Conservation (phyloP, 768 basidiomycete species). For the Hysterangium stoloniferum region DNA sequence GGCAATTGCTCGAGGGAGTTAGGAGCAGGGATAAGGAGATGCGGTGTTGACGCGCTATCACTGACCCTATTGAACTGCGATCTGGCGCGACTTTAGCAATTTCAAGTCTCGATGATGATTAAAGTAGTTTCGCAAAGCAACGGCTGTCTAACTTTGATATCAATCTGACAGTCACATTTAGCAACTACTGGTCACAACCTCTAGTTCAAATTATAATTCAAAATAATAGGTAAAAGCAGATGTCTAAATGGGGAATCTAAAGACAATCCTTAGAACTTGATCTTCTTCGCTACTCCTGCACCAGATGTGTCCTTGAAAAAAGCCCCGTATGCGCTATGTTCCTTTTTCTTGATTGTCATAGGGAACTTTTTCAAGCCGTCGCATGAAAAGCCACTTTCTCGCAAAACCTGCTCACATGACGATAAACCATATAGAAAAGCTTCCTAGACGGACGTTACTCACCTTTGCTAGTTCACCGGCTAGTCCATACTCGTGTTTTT, state of each 20-base stretch:
- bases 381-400: constrained; percentile 78
- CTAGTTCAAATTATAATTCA: too few relatives aligned
- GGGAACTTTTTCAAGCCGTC: constrained; percentile 80
- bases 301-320: constrained; percentile 60
- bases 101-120: neutral
- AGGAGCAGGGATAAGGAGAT: too few relatives aligned
- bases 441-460: neutral
- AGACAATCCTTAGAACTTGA: constrained; percentile 55
- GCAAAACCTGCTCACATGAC: constrained; percentile 48
- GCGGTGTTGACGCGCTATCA: too few relatives aligned
- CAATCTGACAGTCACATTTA: too few relatives aligned
- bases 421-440: neutral
- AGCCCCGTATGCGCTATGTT: constrained; percentile 84
- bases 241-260: too few relatives aligned
- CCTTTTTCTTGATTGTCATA: constrained; percentile 95
- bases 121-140: too few relatives aligned
- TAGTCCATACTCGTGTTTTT: constrained; percentile 72
- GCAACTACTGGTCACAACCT: too few relatives aligned
- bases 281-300: constrained; percentile 63
- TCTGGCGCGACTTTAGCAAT: neutral
- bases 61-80: neutral
- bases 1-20: too few relatives aligned
- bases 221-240: too few relatives aligned
- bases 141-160: too few relatives aligned
- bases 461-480: constrained; percentile 79